Base-by-base conservation (phyloP, 1,284 basidiomycete species). In the Phellinidium pouzarii region DNA sequence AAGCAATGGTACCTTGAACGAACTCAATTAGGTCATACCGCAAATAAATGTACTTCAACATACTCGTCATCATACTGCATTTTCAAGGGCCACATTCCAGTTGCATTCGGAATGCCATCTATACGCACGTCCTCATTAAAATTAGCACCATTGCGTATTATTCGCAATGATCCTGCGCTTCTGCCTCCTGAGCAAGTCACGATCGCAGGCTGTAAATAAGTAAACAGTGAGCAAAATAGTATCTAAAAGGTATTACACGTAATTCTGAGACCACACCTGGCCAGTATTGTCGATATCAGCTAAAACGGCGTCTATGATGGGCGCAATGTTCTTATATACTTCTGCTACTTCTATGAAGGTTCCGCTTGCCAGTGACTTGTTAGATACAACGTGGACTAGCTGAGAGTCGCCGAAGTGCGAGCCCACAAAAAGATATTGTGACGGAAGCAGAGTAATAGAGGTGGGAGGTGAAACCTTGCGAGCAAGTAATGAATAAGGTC, bases 111-210 rank as follows among this genome's bases (percentile, higher is more conserved):
- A 25, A 92, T 59, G 0, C 84, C 87, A 20, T 82, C 76, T 4
- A 92, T 62, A 22, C 67, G 66, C 0, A 84, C 80, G 4, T 81
- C 60, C 59, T 88, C 84, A 49, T 82, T 75, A 61, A 95, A 82
- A 52, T 91, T 87, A 0, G 91, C 92, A 2, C 94, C 94, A 57
- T 84, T 92, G 54, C 91, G 76, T 7, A 98, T 78, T 23, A 94
- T 68, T 36, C 91, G 83, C 7, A 99, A 64, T 8, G 87, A 86
- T 5, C 94, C 94, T 0, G 82, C 80, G 56, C 83, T 91, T 17
- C 79, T 78, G 0, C 84, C 87, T 1, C 95, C 95, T 2, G 93
- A 95, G 58, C 91, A 93, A 0, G 93, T 89, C 2, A 98, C 80
- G 44, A 97, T 78, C 64, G 94, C 84, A 11, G 79, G 79, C 84